Conservation (phyloP, 768 basidiomycete genomes). For the Chlorophyllum brunneum region DNA sequence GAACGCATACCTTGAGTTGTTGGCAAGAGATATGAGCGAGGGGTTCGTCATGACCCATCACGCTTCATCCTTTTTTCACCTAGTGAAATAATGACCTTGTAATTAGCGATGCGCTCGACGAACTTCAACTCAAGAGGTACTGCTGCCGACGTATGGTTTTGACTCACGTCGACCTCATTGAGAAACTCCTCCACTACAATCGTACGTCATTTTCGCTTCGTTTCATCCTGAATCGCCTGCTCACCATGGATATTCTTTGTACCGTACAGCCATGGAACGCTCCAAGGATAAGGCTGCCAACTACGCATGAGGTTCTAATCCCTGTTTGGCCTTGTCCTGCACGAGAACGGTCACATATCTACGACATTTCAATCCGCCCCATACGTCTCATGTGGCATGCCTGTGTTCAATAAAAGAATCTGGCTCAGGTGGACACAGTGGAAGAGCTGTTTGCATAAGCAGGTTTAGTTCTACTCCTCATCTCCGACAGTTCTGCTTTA, state of each 20-base stretch:
- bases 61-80: background rate
- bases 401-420: no score
- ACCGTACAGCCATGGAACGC: slow-evolving; percentile 44
- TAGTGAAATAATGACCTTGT: background rate
- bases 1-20: slow-evolving; percentile 79
- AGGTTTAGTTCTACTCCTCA: no score
- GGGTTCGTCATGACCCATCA: slow-evolving; percentile 58
- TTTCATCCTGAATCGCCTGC: background rate
- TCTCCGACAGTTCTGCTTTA: no score
- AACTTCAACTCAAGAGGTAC: slow-evolving; percentile 86
- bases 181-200: slow-evolving; percentile 95
- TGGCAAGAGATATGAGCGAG: slow-evolving; percentile 80
- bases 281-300: slow-evolving; percentile 36
- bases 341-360: no score
- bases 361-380: no score
- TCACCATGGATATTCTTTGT: background rate
- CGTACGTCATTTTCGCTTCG: slow-evolving; percentile 52
- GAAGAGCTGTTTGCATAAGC: no score
- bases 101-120: slow-evolving; percentile 81
- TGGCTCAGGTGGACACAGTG: no score
- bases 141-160: slow-evolving; percentile 97
- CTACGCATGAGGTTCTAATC: slow-evolving; percentile 7
- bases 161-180: slow-evolving; percentile 96
- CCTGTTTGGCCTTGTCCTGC: no score
- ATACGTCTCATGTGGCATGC: no score